phyloP scores from a whole-genome alignment of 805 yeast genomes.

The Wickerhamiella sergipiensis region DNA sequence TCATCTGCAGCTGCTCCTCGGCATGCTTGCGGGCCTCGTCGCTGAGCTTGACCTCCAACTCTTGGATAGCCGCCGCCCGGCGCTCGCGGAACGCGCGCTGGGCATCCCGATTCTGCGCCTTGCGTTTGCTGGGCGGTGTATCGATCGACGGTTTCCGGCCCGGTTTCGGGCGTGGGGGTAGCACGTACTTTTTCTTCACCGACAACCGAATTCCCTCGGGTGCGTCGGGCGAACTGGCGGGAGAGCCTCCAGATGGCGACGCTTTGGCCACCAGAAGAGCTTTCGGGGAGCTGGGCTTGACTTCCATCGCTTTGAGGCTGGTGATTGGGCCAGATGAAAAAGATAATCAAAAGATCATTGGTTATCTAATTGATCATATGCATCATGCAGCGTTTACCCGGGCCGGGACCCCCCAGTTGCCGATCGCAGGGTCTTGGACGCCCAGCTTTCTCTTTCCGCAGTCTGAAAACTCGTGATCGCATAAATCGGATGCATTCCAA shows the following conservation, averaged over 20 bases:
- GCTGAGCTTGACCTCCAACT: conserved; percentile 77
- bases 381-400: neutral
- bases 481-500: neutral
- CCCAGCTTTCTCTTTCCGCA: too few species aligned
- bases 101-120: conserved; percentile 63
- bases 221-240: conserved; percentile 1
- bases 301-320: neutral
- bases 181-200: conserved; percentile 69
- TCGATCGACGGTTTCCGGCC: conserved; percentile 51
- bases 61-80: conserved; percentile 45
- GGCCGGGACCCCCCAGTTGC: neutral
- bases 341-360: conserved; percentile 11
- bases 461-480: neutral
- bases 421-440: neutral
- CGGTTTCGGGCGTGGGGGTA: conserved; percentile 71
- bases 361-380: conserved; percentile 5
- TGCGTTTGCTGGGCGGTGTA: conserved; percentile 50
- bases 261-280: conserved; percentile 2
- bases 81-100: conserved; percentile 68
- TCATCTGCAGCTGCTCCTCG: conserved; percentile 73
- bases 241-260: neutral
- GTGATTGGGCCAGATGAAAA: conserved; percentile 12
- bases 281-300: conserved; percentile 1
- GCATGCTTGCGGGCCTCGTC: conserved; percentile 63
- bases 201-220: conserved; percentile 16